Percentiles rank a stretch among this genome's conserved stretches.
phyloP scores from a whole-genome alignment of 1,284 basidiomycete species.

The Melampsora larici-populina region DNA sequence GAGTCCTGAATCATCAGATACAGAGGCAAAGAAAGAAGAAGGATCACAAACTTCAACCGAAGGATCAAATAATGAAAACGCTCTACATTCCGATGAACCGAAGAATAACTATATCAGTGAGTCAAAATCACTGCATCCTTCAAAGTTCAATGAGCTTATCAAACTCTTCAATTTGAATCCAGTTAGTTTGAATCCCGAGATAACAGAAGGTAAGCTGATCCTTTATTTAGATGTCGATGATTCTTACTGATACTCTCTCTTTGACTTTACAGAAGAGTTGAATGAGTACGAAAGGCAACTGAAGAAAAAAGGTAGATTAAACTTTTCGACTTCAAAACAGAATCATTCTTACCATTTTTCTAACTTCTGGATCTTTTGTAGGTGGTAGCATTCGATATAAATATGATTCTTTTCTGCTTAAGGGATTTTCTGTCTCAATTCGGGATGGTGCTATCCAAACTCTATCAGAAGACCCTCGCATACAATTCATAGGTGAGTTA shows the following conservation, averaged over 20 bases:
- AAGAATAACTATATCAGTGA: neutral
- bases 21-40: neutral
- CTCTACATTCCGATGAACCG: neutral
- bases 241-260: neutral
- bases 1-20: neutral
- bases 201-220: neutral
- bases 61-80: neutral
- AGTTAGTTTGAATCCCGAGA: neutral
- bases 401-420: neutral
- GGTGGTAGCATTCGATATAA: neutral
- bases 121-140: neutral
- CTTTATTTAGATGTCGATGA: neutral
- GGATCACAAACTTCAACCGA: neutral
- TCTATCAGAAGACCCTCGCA: neutral
- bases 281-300: neutral
- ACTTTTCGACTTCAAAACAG: too few species aligned
- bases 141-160: neutral
- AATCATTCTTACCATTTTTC: neutral
- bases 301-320: neutral
- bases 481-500: neutral
- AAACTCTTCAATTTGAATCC: neutral
- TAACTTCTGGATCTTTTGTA: neutral
- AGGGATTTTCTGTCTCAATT: slow-evolving; percentile 1
- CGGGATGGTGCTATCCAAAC: neutral
- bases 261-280: slow-evolving; percentile 4